Evolutionary conservation across 176 grass and related monocot genomes (phyloP), one percentile per base, ranked within the genome.

Genomic region (Triticum monococcum): DNA sequence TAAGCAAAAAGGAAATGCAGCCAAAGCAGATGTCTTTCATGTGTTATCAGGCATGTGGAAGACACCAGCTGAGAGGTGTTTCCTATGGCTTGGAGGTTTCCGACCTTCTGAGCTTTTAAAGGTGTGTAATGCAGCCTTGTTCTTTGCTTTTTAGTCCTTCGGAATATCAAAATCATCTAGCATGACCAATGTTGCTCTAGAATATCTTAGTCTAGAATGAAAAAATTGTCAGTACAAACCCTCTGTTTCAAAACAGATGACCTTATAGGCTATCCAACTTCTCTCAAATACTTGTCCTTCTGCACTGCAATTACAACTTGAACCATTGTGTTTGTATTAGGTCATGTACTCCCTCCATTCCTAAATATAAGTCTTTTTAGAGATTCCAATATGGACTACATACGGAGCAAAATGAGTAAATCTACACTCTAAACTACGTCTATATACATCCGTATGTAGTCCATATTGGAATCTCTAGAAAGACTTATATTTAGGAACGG

Each of bases 31-130:
- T 81, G 97, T 99, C 64, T 96, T 99, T 85, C 94, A 99, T 82
- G 92, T 99, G 33, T 88, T 99, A 83, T 99, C 97, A 17, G 97
- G 97, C 71, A 99, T 99, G 97, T 99, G 97, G 97, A 99, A 99
- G 85, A 94, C 97, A 82, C 97, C 94, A 60, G 92, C 97, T 10
- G 97, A 99, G 85, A 94, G 97, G 68, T 96, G 97, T 79, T 99
- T 99, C 90, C 86, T 99, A 69, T 99, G 97, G 97, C 80, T 99
- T 32, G 97, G 97, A 48, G 97, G 94, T 52, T 99, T 99, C 67
- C 90, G 97, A 56, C 92, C 94, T 83, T 99, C 94, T 71, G 97
- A 99, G 63, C 79, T 99, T 87, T 83, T 99, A 61, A 96, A 99
- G 97, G 97, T 96, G 64, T 81, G 87, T 72, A 81, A 61, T 77